Evolutionary conservation across 768 basidiomycete genomes (phyloP).

Genomic region (Boletus rufocinnamomeus): DNA sequence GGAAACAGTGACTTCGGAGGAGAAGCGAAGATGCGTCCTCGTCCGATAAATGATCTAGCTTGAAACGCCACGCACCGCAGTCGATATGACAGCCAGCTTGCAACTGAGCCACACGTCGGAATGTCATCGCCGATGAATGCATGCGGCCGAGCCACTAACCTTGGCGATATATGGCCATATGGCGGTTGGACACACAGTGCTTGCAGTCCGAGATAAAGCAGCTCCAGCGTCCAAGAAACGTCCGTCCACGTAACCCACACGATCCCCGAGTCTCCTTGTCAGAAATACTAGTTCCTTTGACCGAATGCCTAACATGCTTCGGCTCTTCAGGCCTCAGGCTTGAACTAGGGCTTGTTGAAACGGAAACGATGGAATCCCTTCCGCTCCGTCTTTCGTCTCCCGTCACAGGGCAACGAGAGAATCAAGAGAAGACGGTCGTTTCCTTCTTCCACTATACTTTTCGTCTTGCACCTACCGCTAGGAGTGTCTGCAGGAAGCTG

Average conservation of each 20-base stretch:
- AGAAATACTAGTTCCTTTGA: not conserved
- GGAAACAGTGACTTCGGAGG: not conserved
- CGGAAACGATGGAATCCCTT: not conserved
- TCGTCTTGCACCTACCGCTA: no score
- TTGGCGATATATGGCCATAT: not conserved
- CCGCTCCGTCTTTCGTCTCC: no score
- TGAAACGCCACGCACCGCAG: constrained; percentile 7
- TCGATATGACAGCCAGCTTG: not conserved
- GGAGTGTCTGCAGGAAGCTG: no score
- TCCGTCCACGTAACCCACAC: not conserved
- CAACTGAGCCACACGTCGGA: constrained; percentile 1
- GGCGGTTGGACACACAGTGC: not conserved
- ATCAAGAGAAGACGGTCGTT: no score
- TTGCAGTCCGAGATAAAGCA: not conserved
- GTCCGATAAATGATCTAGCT: not conserved
- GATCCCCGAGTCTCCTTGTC: not conserved
- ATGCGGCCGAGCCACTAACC: not conserved
- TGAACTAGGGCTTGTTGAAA: not conserved
- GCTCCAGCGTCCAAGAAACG: not conserved
- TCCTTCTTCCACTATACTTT: no score
- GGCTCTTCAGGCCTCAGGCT: not conserved
- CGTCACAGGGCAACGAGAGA: no score
- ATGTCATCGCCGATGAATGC: not conserved
- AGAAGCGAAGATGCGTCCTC: not conserved
- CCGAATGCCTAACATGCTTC: not conserved